Conservation (phyloP, 2,329 filamentous ascomycete species). For the Zymoseptoria tritici region DNA sequence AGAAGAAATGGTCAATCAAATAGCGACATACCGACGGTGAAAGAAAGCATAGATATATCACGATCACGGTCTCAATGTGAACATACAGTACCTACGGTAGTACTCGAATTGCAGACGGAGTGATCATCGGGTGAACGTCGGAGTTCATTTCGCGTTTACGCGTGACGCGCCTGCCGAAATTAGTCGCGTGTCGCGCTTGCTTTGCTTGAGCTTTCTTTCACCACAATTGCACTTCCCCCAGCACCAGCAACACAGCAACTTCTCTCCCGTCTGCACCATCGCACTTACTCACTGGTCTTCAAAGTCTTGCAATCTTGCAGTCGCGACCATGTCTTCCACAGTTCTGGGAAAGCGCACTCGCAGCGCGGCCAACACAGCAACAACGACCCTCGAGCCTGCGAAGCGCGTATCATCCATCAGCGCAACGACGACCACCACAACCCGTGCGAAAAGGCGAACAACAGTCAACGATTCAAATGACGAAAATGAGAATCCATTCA, state of each 20-base stretch:
- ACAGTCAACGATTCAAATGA: slow-evolving; percentile 50
- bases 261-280: background rate
- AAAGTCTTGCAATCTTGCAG: slow-evolving; percentile 14
- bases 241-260: background rate
- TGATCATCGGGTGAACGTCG: no score
- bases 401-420: slow-evolving; percentile 7
- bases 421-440: slow-evolving; percentile 17
- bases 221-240: background rate
- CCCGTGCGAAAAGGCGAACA: slow-evolving; percentile 37
- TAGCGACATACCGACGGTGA: no score
- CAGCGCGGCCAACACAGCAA: slow-evolving; percentile 31
- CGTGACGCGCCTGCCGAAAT: background rate
- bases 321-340: slow-evolving; percentile 26
- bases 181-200: background rate
- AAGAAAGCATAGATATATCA: no score
- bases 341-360: slow-evolving; percentile 44
- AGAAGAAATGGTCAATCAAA: no score
- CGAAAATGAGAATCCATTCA: slow-evolving; percentile 59
- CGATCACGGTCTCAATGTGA: no score
- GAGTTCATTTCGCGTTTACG: no score
- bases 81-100: no score
- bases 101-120: no score
- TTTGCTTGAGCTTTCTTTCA: background rate
- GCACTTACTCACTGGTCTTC: background rate
- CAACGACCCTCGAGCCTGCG: slow-evolving; percentile 15